phyloP scores from a whole-genome alignment of 75 land plant genomes.

The Pinus albicaulis region DNA sequence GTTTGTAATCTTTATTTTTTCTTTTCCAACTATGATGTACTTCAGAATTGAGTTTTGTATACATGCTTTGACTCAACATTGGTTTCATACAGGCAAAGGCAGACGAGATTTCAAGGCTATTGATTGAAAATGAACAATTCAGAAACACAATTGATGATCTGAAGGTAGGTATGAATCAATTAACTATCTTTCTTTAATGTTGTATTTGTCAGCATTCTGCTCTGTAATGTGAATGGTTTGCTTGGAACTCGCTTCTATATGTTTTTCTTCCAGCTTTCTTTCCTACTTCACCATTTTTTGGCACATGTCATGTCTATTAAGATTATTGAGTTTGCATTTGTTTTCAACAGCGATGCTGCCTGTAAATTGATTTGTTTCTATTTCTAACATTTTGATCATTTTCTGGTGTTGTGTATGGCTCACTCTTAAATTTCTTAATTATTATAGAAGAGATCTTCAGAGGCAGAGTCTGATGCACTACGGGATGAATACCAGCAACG shows the following conservation, averaged over 20 bases:
- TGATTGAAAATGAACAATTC: slow-evolving; percentile 92
- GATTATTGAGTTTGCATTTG: background rate
- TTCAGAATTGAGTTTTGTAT: background rate
- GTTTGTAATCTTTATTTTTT: background rate
- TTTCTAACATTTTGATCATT: background rate
- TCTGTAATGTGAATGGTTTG: background rate
- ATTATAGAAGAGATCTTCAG: slow-evolving; percentile 62
- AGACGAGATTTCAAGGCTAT: slow-evolving; percentile 87
- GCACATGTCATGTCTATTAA: background rate
- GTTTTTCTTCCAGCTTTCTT: background rate
- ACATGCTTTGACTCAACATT: background rate
- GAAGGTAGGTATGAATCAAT: slow-evolving; percentile 45
- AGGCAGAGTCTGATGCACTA: slow-evolving; percentile 74
- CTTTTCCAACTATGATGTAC: background rate
- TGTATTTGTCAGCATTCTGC: background rate
- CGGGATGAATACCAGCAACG: slow-evolving; percentile 96
- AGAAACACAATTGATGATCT: slow-evolving; percentile 65
- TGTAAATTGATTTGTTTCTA: background rate
- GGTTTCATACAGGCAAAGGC: slow-evolving; percentile 73
- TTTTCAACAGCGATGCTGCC: background rate
- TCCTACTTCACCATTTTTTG: too few relatives aligned
- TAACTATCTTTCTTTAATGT: background rate
- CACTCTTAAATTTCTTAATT: background rate
- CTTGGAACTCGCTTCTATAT: background rate
- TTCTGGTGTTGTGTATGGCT: background rate